A percentile compares a stretch with the other conserved stretches of the same genome.
phyloP scores from a whole-genome alignment of 2,329 filamentous ascomycete genomes.

The Albophoma yamanashiensis region DNA sequence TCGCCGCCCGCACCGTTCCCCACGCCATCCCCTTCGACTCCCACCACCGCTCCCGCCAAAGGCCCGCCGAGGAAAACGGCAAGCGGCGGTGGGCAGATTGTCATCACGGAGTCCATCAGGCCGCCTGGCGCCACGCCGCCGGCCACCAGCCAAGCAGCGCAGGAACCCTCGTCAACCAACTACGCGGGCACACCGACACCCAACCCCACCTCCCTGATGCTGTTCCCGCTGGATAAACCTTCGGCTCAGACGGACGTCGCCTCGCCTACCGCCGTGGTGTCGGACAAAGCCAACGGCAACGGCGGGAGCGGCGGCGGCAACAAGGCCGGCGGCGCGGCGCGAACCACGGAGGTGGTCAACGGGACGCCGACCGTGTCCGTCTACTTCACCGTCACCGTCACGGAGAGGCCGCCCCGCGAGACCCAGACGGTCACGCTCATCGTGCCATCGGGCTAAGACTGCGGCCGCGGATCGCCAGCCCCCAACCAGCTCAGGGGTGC shows the following conservation, averaged over 20 bases:
- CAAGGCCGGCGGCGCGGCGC: slow-evolving; percentile 6
- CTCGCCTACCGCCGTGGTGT: not conserved
- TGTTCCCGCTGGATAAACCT: slow-evolving; percentile 15
- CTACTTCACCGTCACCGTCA: slow-evolving; percentile 25
- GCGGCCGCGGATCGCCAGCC: not conserved
- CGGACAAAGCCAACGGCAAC: slow-evolving; percentile 2
- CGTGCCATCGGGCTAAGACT: not conserved
- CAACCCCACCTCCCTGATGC: slow-evolving; percentile 13
- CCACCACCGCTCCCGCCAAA: not conserved
- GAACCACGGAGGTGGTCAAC: slow-evolving; percentile 13
- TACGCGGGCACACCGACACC: not conserved
- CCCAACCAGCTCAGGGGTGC: not conserved
- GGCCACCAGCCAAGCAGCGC: not conserved
- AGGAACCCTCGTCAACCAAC: slow-evolving; percentile 3
- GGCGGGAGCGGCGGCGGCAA: not conserved
- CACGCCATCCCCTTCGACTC: not conserved
- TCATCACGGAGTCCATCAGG: slow-evolving; percentile 17
- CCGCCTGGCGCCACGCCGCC: slow-evolving; percentile 7
- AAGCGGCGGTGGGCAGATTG: slow-evolving; percentile 8
- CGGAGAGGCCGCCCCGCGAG: slow-evolving; percentile 14
- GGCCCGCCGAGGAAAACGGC: not conserved
- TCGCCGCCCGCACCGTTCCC: not conserved
- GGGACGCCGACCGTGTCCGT: slow-evolving; percentile 24
- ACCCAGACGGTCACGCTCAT: slow-evolving; percentile 22
- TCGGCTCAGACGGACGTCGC: not conserved